Base-by-base conservation (phyloP, 306 rosid species). In the Pueraria montana region DNA sequence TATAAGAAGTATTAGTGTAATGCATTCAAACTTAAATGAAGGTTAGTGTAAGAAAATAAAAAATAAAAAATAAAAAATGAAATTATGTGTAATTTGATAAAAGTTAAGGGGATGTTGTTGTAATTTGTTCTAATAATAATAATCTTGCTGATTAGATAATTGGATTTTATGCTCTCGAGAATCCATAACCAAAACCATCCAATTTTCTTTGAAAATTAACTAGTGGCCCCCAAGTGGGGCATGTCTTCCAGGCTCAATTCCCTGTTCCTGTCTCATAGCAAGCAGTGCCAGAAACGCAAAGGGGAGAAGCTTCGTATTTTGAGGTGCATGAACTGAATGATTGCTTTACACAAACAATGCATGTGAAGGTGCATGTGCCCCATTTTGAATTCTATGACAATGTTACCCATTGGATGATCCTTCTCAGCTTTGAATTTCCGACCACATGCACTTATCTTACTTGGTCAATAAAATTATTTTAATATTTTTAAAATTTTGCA, bases 311-410 rank as follows among this genome's bases (percentile, higher is more conserved):
- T 76, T 81, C 85, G 2, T 6, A 5, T 26, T 66, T n/a, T 11
- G 5, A 18, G 45, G 58, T 77, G 62, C 81, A 64, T 72, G 81
- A 81, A 85, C 62, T 71, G 80, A 81, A 86, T 71, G 4, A 16
- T 80, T 67, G 68, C 73, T 71, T 78, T 23, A 20, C 40, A 58
- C 32, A 76, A 64, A 52, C 84, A 82, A 66, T 18, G 56, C 89
- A 72, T 86, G 84, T 82, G 86, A 23, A 27, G 5, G 18, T 34
- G 63, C 86, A 77, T 78, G 86, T 72, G 69, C 78, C 40, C 32
- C 38, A 18, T 55, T 77, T 55, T 72, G 0, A 50, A 20, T 7
- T 63, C 21, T 68, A 43, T 64, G 65, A 53, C 80, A 70, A 59
- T 21, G 23, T 63, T 77, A 79, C 70, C 55, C 67, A 1, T 10